These are phyloP conservation scores for Camelina laxa DNA, from an alignment of 345 rosid species.

Conservation along the genomic window DNA sequence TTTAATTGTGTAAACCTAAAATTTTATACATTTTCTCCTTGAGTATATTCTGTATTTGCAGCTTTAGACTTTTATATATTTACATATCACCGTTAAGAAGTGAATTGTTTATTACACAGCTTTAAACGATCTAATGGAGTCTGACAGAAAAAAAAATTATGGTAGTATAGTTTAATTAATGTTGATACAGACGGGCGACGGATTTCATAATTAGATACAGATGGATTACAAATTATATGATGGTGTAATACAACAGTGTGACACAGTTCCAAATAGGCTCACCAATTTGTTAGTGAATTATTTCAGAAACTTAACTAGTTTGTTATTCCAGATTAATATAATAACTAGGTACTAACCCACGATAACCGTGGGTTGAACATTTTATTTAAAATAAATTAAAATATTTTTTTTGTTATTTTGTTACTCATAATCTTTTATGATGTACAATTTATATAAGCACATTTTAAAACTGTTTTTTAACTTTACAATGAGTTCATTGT, in stretches of 20 bases:
- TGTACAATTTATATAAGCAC: too few species aligned
- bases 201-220: background rate
- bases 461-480: too few species aligned
- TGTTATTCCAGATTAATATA: background rate
- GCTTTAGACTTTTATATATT: background rate
- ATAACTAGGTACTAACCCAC: too few species aligned
- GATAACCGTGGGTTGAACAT: too few species aligned
- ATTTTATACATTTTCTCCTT: background rate
- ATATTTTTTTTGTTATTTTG: too few species aligned
- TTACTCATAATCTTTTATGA: too few species aligned
- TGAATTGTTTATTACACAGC: background rate
- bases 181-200: background rate
- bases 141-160: background rate
- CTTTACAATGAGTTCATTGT: too few species aligned
- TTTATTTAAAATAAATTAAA: too few species aligned
- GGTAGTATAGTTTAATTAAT: background rate
- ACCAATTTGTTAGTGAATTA: background rate
- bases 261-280: background rate
- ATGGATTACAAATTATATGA: background rate
- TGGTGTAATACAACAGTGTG: background rate
- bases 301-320: background rate
- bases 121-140: conserved; percentile 2
- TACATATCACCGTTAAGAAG: background rate
- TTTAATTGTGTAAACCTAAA: background rate
- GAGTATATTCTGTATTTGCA: background rate